Evolutionary conservation across 2,329 filamentous ascomycete genomes (phyloP).

Genomic region (Penicillium concentricum): DNA sequence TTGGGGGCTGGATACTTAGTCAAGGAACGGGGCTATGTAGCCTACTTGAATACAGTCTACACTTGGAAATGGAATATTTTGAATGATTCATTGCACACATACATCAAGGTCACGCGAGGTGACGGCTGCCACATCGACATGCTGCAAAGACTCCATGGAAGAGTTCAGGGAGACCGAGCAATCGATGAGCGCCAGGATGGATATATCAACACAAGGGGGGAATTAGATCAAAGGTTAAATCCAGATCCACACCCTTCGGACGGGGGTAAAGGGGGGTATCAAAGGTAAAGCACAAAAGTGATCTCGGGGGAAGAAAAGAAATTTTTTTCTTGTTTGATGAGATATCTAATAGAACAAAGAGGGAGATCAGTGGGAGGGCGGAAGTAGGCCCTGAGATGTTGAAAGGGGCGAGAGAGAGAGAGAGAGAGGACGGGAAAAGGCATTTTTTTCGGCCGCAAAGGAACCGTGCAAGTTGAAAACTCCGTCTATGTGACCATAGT

Average conservation of each 20-base stretch:
- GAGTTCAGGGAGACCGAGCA: neutral
- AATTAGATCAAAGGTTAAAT: neutral
- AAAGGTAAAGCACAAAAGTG: conserved; percentile 13
- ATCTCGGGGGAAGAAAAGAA: conserved; percentile 10
- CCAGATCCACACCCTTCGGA: neutral
- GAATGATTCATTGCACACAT: conserved; percentile 14
- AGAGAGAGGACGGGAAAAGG: conserved; percentile 1
- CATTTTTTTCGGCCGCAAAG: conserved; percentile 10
- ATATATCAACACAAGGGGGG: conserved; percentile 13
- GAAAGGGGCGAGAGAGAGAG: neutral
- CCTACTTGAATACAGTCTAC: neutral
- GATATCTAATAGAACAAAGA: conserved; percentile 15
- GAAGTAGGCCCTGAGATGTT: conserved; percentile 12
- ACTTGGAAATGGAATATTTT: neutral
- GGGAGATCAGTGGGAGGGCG: conserved; percentile 9
- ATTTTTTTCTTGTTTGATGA: conserved; percentile 16
- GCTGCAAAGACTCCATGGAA: conserved; percentile 2
- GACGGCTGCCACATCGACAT: conserved; percentile 38
- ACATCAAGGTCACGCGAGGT: conserved; percentile 29
- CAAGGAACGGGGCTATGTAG: too few relatives aligned
- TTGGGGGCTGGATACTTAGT: neutral
- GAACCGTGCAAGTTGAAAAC: conserved; percentile 10
- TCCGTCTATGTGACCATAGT: conserved; percentile 10
- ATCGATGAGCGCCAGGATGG: conserved; percentile 33
- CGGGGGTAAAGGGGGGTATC: conserved; percentile 13